Base-by-base conservation (phyloP, 805 yeast genomes). In the Ogataea dorogensis region DNA sequence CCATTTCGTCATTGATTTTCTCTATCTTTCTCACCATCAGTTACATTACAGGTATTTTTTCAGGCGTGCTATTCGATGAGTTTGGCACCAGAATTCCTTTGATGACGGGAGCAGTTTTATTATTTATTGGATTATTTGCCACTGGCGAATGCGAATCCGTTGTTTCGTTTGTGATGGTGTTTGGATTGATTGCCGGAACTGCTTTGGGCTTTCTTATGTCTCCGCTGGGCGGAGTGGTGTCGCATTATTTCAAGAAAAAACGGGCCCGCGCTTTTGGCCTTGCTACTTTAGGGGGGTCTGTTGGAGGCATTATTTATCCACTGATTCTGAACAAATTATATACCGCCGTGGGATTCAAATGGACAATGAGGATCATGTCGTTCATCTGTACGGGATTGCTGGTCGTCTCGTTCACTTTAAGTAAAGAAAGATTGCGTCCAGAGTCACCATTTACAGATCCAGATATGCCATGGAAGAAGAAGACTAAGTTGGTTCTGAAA, bases 251-350 rank as follows among this genome's bases (percentile, higher is more conserved):
- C 44, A 52, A 53, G 38, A 51, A 51, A 28, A 68, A 64, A 45
- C 53, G 73, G 42, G 75, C 73, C 1, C 54, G 51, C 38, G 68
- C 65, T 16, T 41, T 47, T 23, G 56, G 54, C 4, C 30, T 44
- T 9, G 52, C 53, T 8, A 42, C 63, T 45, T 59, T 77, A 7
- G 87, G 86, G 2, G 85, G 85, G 1, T 75, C 83, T 3, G 56
- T 77, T 5, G 87, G 86, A 2, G 88, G 87, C 4, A 65, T 79
- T 8, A 50, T 78, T 5, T 73, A 76, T 51, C 85, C 87, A 1
- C 56, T 79, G 24, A 58, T 75, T 54, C 56, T 79, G 40, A 60
- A 71, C 38, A 51, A 64, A 9, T 52, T 76, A 33, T 71, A 73
- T 43, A 52, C 61, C 2, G 51, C 54, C 10, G 55, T 73, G n/a